phyloP scores from a whole-genome alignment of 2,329 filamentous ascomycete genomes.

The Aspergillus persii region DNA sequence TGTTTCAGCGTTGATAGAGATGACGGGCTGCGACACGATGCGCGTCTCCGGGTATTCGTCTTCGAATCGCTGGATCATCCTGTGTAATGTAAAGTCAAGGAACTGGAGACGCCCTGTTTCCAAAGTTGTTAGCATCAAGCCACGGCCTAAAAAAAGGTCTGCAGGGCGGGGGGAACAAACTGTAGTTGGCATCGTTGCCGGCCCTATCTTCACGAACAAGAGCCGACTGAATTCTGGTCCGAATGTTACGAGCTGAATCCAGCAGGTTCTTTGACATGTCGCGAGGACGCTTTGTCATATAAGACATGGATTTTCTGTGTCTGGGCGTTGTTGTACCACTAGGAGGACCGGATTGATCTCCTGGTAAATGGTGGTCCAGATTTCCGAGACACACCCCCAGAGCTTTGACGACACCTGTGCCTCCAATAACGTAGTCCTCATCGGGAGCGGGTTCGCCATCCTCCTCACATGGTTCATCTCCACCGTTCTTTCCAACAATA shows the following conservation, averaged over 20 bases:
- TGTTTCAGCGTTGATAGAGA: conserved; percentile 23
- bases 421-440: conserved; percentile 93
- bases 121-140: conserved; percentile 6
- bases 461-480: conserved; percentile 52
- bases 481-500: conserved; percentile 70
- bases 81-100: conserved; percentile 81
- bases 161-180: conserved; percentile 51
- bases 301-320: conserved; percentile 48
- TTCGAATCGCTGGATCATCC: conserved; percentile 93
- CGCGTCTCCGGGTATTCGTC: conserved; percentile 93
- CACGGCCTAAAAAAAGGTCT: not conserved
- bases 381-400: conserved; percentile 87
- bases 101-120: conserved; percentile 70
- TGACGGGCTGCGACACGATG: conserved; percentile 34
- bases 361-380: conserved; percentile 55
- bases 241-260: conserved; percentile 83
- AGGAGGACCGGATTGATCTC: conserved; percentile 40
- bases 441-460: conserved; percentile 72
- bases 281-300: conserved; percentile 67
- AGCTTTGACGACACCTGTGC: conserved; percentile 92
- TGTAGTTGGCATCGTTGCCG: conserved; percentile 72
- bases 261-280: conserved; percentile 92
- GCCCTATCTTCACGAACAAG: conserved; percentile 70
- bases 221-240: conserved; percentile 76
- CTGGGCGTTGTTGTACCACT: conserved; percentile 57